Conservation (phyloP, 768 basidiomycete genomes). For the Hirschioporus abietinus region DNA sequence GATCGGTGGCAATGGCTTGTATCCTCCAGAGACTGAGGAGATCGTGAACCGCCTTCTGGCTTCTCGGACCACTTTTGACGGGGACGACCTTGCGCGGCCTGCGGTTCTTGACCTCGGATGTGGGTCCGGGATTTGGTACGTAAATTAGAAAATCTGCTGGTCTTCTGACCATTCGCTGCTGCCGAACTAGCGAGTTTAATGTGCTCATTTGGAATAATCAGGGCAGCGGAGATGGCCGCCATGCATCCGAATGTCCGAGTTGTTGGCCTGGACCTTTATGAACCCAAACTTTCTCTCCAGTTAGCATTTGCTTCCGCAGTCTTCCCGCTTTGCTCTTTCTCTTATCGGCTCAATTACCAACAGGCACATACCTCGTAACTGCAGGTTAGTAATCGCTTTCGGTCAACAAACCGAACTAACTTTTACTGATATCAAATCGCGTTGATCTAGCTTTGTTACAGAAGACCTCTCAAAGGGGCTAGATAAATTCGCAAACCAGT, state of each 20-base stretch:
- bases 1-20: constrained; percentile 19
- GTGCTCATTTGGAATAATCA: constrained; percentile 6
- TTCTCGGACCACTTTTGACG: background rate
- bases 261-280: constrained; percentile 22
- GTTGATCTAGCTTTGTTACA: constrained; percentile 18
- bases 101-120: constrained; percentile 24
- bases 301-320: background rate
- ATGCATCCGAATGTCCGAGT: constrained; percentile 19
- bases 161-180: background rate
- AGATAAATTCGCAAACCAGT: constrained; percentile 16
- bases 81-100: constrained; percentile 7
- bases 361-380: background rate
- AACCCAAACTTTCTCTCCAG: constrained; percentile 6
- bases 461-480: constrained; percentile 19
- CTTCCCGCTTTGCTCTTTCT: background rate
- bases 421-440: too few species aligned
- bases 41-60: constrained; percentile 14
- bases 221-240: constrained; percentile 24
- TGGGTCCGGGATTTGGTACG: constrained; percentile 26
- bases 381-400: background rate
- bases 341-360: background rate
- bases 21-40: constrained; percentile 15
- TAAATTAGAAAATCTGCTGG: background rate
- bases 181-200: background rate
- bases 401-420: too few species aligned